These are phyloP conservation scores for Neopestalotiopsis rosae DNA, from an alignment of 2,329 filamentous ascomycete genomes.

Conservation along the genomic window DNA sequence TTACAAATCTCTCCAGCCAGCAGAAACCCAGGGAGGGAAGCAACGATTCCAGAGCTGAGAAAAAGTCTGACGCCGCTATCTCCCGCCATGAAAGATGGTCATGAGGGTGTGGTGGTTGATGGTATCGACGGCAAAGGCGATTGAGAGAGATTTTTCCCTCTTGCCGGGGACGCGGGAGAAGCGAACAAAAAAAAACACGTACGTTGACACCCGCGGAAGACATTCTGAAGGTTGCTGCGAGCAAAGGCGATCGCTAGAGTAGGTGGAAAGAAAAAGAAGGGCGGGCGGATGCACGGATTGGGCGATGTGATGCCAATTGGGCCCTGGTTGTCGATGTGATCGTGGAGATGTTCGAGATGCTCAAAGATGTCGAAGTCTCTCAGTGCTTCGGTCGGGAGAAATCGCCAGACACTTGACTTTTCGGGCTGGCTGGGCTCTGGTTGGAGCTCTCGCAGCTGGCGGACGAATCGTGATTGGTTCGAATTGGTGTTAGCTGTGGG, in stretches of 20 bases:
- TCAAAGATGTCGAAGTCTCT: not conserved
- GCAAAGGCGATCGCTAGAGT: slow-evolving; percentile 45
- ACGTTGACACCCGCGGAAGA: slow-evolving; percentile 73
- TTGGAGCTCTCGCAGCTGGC: slow-evolving; percentile 2
- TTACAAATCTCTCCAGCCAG: no score
- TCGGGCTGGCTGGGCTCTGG: slow-evolving; percentile 10
- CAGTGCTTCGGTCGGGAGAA: slow-evolving; percentile 38
- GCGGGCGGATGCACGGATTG: slow-evolving; percentile 33
- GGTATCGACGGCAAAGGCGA: not conserved
- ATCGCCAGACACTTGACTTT: slow-evolving; percentile 37
- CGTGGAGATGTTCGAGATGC: slow-evolving; percentile 25
- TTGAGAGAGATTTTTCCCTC: slow-evolving; percentile 1
- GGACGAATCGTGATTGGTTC: not conserved
- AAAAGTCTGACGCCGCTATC: not conserved
- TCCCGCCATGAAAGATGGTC: not conserved
- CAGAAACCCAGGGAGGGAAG: not conserved
- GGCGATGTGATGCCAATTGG: slow-evolving; percentile 51
- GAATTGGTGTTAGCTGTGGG: not conserved
- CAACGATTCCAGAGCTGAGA: not conserved
- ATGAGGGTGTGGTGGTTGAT: not conserved
- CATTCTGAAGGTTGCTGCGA: slow-evolving; percentile 51
- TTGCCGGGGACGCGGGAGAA: not conserved
- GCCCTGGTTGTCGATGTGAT: slow-evolving; percentile 36
- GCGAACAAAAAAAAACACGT: slow-evolving; percentile 38
- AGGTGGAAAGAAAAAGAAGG: slow-evolving; percentile 31